Conservation (phyloP, 139 green algal genomes). For the Chlorella sorokiniana region DNA sequence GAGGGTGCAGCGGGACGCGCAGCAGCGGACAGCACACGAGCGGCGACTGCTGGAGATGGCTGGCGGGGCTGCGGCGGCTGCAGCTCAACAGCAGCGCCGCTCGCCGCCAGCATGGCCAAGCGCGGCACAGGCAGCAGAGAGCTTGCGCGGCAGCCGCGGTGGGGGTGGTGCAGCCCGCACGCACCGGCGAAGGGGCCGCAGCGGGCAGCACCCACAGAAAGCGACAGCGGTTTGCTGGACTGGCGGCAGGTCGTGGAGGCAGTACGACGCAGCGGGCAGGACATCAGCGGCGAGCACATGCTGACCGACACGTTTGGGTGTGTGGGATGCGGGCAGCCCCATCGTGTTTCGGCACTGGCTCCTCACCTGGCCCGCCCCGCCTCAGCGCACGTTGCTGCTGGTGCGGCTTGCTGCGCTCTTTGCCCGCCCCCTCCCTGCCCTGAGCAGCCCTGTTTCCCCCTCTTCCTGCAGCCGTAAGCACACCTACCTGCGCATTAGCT, state of each 20-base stretch:
- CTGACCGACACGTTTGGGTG: conserved; percentile 73
- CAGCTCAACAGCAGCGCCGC: background rate
- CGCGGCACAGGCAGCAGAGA: background rate
- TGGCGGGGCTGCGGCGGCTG: background rate
- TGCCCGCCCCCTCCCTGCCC: background rate
- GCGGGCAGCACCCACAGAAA: background rate
- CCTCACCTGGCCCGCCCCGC: no score
- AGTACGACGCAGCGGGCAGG: background rate
- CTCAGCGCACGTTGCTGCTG: background rate
- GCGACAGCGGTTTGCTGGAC: conserved; percentile 39
- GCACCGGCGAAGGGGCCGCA: background rate
- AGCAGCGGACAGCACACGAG: background rate
- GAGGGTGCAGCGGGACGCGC: background rate
- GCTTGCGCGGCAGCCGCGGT: background rate
- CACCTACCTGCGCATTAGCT: conserved; percentile 95
- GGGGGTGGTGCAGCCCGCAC: background rate
- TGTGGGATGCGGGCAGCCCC: background rate
- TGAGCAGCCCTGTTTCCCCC: no score
- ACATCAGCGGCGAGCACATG: conserved; percentile 37
- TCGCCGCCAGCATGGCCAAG: conserved; percentile 14
- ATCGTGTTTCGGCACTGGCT: no score
- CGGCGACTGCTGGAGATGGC: conserved; percentile 20
- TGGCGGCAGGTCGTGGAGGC: conserved; percentile 57
- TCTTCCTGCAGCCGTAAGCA: conserved; percentile 73
- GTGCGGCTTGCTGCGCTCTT: background rate